phyloP scores from a whole-genome alignment of 768 basidiomycete species.

The Termitomyces sp. region DNA sequence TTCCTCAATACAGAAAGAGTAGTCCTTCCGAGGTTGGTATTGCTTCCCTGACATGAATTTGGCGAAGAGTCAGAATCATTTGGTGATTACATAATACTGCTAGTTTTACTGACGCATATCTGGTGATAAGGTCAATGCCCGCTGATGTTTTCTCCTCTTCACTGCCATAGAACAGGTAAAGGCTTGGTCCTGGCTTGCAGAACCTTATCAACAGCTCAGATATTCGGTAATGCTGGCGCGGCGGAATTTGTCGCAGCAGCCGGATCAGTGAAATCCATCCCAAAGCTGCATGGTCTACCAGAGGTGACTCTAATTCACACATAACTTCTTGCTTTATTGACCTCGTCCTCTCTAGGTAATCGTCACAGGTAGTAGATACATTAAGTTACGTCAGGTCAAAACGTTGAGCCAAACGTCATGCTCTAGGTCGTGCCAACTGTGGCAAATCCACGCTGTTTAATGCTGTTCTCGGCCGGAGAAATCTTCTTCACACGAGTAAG shows the following conservation, averaged over 20 bases:
- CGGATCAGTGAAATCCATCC: slow-evolving; percentile 29
- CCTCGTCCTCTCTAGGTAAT: slow-evolving; percentile 27
- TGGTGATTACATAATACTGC: slow-evolving; percentile 6
- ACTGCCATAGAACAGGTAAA: slow-evolving; percentile 3
- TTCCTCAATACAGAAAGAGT: neutral
- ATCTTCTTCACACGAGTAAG: slow-evolving; percentile 58
- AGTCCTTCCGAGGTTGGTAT: neutral
- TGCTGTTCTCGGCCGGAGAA: slow-evolving; percentile 52
- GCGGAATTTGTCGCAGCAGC: slow-evolving; percentile 38
- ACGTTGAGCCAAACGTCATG: neutral
- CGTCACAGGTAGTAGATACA: slow-evolving; percentile 30
- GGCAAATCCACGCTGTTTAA: slow-evolving; percentile 77
- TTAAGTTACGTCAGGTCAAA: neutral
- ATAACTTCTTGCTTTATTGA: neutral
- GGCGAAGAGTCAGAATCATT: neutral
- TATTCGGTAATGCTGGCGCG: slow-evolving; percentile 24
- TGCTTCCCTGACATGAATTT: neutral
- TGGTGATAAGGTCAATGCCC: neutral
- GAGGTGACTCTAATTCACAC: slow-evolving; percentile 26
- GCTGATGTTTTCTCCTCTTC: slow-evolving; percentile 6
- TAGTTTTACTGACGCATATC: neutral
- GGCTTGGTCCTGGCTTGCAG: neutral
- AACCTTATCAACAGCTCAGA: slow-evolving; percentile 10
- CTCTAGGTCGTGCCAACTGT: slow-evolving; percentile 66
- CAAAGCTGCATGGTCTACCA: slow-evolving; percentile 34